Percentiles rank a stretch among this genome's conserved stretches.
phyloP scores from a whole-genome alignment of 2,329 filamentous ascomycete genomes.

The Didymella glomerata region DNA sequence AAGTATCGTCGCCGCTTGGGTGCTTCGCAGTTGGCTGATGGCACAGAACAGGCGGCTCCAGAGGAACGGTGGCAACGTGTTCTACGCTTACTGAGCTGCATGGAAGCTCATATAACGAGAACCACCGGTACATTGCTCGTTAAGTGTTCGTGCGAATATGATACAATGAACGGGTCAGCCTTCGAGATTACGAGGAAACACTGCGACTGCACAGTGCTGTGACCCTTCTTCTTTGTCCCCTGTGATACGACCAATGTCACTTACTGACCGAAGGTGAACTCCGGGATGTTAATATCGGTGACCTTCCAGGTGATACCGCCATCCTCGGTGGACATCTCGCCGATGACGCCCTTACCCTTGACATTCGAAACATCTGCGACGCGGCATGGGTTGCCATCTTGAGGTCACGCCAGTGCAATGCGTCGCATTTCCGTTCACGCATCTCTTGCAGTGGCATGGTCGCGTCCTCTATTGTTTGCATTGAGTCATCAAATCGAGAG shows the following conservation, averaged over 20 bases:
- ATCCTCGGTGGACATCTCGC: constrained; percentile 53
- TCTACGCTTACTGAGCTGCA: no score
- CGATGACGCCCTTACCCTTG: constrained; percentile 53
- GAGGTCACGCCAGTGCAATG: not conserved
- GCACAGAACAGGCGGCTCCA: constrained; percentile 23
- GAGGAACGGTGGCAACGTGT: constrained; percentile 13
- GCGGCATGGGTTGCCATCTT: not conserved
- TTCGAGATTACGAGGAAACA: not conserved
- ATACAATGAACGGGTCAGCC: not conserved
- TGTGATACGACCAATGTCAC: not conserved
- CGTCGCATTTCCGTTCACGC: not conserved
- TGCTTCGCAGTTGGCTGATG: constrained; percentile 24
- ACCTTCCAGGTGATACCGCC: constrained; percentile 57
- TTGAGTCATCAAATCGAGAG: not conserved
- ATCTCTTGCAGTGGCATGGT: not conserved
- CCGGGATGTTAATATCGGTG: constrained; percentile 45
- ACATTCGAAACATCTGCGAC: not conserved
- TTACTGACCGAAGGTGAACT: constrained; percentile 30
- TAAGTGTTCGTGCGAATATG: not conserved
- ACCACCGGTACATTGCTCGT: no score
- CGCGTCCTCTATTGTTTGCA: not conserved
- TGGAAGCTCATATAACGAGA: no score
- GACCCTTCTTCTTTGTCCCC: not conserved
- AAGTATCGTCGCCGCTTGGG: constrained; percentile 27
- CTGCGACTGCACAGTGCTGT: not conserved